Evolutionary conservation across 768 basidiomycete genomes (phyloP).

Genomic region (Steccherinum ochraceum): DNA sequence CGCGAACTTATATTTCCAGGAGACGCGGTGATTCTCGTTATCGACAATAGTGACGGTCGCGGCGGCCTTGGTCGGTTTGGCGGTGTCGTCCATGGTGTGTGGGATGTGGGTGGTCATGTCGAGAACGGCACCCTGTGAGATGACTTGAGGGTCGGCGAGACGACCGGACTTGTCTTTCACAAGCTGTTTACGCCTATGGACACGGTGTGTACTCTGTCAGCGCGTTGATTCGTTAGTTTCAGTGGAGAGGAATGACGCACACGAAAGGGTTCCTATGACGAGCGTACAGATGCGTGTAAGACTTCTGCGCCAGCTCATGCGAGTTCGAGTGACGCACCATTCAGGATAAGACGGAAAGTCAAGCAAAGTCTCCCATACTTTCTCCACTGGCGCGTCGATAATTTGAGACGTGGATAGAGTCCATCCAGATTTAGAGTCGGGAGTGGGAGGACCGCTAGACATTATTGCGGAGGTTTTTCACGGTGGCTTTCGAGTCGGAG

Average conservation of each 20-base stretch:
- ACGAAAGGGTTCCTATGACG: constrained; percentile 59
- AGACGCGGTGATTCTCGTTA: constrained; percentile 44
- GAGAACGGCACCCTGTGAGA: constrained; percentile 41
- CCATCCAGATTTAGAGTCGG: background rate
- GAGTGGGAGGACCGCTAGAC: background rate
- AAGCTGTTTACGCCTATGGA: constrained; percentile 41
- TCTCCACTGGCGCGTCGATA: constrained; percentile 57
- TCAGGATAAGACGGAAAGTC: constrained; percentile 57
- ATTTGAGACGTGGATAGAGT: constrained; percentile 6
- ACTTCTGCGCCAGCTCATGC: background rate
- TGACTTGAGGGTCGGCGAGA: constrained; percentile 41
- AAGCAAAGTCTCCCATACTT: constrained; percentile 54
- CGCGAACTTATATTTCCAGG: constrained; percentile 41
- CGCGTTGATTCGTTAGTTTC: background rate
- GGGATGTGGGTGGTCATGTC: constrained; percentile 55
- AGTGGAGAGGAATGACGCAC: constrained; percentile 30
- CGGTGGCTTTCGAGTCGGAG: too few relatives aligned
- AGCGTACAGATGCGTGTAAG: background rate
- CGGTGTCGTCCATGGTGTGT: constrained; percentile 44
- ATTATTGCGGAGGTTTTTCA: too few relatives aligned
- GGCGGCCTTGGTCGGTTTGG: constrained; percentile 26
- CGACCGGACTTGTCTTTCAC: constrained; percentile 31
- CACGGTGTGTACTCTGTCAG: background rate
- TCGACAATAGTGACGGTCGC: constrained; percentile 42
- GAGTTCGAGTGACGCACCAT: constrained; percentile 38